A percentile compares a stretch with the other conserved stretches of the same genome.
Evolutionary conservation across 2,329 filamentous ascomycete species (phyloP).

Genomic region (Zasmidium cellare): DNA sequence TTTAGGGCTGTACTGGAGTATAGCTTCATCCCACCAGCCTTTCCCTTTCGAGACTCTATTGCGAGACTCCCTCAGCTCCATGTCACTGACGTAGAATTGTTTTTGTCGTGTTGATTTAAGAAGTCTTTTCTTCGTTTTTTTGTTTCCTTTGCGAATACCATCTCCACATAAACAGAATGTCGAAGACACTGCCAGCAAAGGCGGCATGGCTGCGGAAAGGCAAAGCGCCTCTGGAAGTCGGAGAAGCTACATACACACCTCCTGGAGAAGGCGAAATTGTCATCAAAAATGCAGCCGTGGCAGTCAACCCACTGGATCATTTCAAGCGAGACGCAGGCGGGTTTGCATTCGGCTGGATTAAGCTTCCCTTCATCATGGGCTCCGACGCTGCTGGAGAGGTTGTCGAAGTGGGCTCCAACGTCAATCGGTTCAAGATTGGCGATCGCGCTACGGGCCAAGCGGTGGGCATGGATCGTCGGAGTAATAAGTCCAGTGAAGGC

Average conservation of each 20-base stretch:
- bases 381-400: slow-evolving; percentile 34
- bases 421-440: slow-evolving; percentile 28
- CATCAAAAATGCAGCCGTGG: background rate
- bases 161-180: background rate
- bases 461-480: slow-evolving; percentile 10
- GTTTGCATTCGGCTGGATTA: slow-evolving; percentile 3
- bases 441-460: slow-evolving; percentile 28
- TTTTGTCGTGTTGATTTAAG: too few relatives aligned
- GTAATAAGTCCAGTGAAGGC: slow-evolving; percentile 14
- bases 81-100: too few relatives aligned
- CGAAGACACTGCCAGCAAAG: background rate
- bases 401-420: slow-evolving; percentile 30
- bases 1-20: too few relatives aligned
- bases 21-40: too few relatives aligned
- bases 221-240: slow-evolving; percentile 1
- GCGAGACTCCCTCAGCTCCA: too few relatives aligned
- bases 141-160: too few relatives aligned
- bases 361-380: slow-evolving; percentile 33
- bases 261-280: background rate
- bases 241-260: background rate
- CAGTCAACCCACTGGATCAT: background rate
- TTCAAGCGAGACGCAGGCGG: background rate
- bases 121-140: too few relatives aligned
- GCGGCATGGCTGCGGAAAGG: background rate
- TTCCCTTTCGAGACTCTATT: too few relatives aligned